A percentile compares a stretch with the other conserved stretches of the same genome.
phyloP scores from a whole-genome alignment of 192 early-diverging fungal species.

The Backusella westeae region DNA sequence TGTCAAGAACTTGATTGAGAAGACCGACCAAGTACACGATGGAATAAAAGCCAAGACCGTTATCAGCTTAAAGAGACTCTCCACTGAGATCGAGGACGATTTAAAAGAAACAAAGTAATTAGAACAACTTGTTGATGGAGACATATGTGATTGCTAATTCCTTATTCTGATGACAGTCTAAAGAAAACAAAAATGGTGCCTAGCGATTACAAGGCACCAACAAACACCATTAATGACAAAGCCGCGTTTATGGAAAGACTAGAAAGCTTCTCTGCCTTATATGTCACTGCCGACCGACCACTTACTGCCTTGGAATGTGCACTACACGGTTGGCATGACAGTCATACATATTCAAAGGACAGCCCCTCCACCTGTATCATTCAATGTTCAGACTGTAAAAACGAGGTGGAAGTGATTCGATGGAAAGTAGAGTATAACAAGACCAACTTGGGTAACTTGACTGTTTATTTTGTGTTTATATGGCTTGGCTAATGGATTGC shows the following conservation, averaged over 20 bases:
- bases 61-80: neutral
- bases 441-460: neutral
- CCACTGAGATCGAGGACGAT: neutral
- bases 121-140: too few species aligned
- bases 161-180: neutral
- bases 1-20: neutral
- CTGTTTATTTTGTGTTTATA: neutral
- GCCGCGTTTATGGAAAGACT: neutral
- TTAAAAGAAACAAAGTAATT: conserved; percentile 2
- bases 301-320: neutral
- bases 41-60: neutral
- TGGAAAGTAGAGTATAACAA: neutral
- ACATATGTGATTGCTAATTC: neutral
- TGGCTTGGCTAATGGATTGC: neutral
- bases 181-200: neutral
- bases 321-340: neutral
- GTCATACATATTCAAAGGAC: neutral
- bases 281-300: neutral
- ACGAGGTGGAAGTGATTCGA: neutral
- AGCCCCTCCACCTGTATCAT: neutral
- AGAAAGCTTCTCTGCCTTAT: neutral
- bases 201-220: neutral
- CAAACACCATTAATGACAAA: neutral
- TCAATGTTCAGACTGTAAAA: neutral
- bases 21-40: neutral